Evolutionary conservation across 2,329 filamentous ascomycete species (phyloP), one percentile per base, ranked within the genome.

Genomic region (Neoscytalidium dimidiatum): DNA sequence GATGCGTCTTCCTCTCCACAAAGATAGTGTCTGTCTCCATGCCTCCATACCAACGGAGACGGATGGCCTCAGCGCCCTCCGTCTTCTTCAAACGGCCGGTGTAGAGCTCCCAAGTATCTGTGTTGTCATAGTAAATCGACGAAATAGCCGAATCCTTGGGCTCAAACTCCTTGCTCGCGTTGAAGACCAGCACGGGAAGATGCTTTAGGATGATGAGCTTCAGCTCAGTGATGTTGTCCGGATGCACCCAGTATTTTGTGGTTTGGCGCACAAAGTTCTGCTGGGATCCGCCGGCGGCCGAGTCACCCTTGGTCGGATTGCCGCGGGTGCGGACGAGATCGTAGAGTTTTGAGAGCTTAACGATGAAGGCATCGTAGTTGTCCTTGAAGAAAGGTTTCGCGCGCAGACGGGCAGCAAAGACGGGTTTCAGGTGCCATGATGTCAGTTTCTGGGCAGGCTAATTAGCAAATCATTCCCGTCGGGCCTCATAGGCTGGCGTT

Each of bases 181-280:
- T 99, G 84, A 98, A 99, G 11, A 99, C 95, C 17, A 99, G 85
- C 8, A 99, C 95, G 0, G 95, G 95, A 68, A 99, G 84, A 82
- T 99, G 95, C 84, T 99, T 98, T 61, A 99, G 84, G 74, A 99
- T 94, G 74, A 99, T 94, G 77, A 99, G 89, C 83, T 99, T 99
- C 67, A 99, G 81, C 81, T 99, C 95, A 4, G 95, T 98, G 71
- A 99, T 95, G 74, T 99, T 99, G 79, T 98, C 95, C 2, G 92
- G 92, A 74, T 99, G 95, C 51, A 99, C 95, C 95, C 95, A 99
- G 82, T 99, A 99, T 79, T 99, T 99, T 33, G 95, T 99, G 0
- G 95, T 99, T 75, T 98, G 92, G 66, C 95, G 91, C 67, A 99
- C 88, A 75, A 99, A 99, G 83, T 91, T 98, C 74, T 94, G 94